These are phyloP conservation scores for Stephania japonica DNA, from an alignment of 164 flowering plant species.

Conservation along the genomic window DNA sequence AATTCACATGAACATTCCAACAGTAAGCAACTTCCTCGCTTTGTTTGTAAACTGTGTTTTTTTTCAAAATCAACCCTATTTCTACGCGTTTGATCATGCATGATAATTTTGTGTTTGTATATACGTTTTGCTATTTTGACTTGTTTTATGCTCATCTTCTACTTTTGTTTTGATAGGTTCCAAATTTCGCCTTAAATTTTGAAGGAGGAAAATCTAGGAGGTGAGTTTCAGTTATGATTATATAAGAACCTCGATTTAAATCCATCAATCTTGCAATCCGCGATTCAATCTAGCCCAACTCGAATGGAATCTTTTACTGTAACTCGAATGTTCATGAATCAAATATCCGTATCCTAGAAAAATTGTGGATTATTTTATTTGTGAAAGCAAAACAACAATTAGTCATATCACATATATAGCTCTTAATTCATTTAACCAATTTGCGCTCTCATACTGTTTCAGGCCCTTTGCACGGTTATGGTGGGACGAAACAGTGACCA, in stretches of 20 bases:
- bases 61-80: background rate
- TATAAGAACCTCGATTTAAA: too few relatives aligned
- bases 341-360: too few relatives aligned
- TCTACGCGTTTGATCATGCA: background rate
- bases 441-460: constrained; percentile 3
- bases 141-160: background rate
- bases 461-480: constrained; percentile 64
- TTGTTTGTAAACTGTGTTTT: background rate
- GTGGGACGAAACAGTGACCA: constrained; percentile 71
- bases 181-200: constrained; percentile 39
- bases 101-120: background rate
- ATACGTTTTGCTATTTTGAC: background rate
- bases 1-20: too few relatives aligned
- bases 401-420: too few relatives aligned
- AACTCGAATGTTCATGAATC: too few relatives aligned
- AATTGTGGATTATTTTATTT: too few relatives aligned
- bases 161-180: constrained; percentile 30
- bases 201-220: constrained; percentile 43
- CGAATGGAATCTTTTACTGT: too few relatives aligned
- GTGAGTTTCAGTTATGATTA: constrained; percentile 17
- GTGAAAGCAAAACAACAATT: too few relatives aligned
- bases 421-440: too few relatives aligned
- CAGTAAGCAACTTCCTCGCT: background rate
- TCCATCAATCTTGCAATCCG: too few relatives aligned
- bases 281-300: too few relatives aligned